phyloP scores from a whole-genome alignment of 495 filamentous ascomycete genomes.

The Evansstolkia leycettana region DNA sequence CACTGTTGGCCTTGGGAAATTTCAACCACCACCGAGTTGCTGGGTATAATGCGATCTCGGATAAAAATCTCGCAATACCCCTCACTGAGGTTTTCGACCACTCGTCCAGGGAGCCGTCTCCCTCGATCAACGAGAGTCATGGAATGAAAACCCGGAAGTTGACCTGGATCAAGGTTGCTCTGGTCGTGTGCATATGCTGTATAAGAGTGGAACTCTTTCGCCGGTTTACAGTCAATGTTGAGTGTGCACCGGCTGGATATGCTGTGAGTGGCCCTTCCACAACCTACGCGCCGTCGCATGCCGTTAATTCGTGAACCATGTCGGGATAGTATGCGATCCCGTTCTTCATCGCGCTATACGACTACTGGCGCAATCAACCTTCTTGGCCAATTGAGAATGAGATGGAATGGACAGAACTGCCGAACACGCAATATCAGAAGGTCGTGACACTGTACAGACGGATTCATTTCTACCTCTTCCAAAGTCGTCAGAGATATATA shows the following conservation, averaged over 20 bases:
- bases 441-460: constrained; percentile 13
- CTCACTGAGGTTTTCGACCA: constrained; percentile 13
- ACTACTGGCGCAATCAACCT: constrained; percentile 27
- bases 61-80: constrained; percentile 13
- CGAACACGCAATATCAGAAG: constrained; percentile 8
- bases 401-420: constrained; percentile 7
- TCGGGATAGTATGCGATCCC: constrained; percentile 23
- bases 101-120: constrained; percentile 5
- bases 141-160: not conserved
- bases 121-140: constrained; percentile 1
- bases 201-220: constrained; percentile 29
- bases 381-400: constrained; percentile 11
- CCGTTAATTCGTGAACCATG: not conserved
- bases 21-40: constrained; percentile 11
- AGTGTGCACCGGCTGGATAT: constrained; percentile 29
- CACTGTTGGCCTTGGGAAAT: constrained; percentile 21
- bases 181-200: constrained; percentile 18
- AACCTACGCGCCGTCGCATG: no score
- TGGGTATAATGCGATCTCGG: constrained; percentile 3
- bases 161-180: constrained; percentile 14
- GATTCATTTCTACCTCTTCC: constrained; percentile 14
- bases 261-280: constrained; percentile 17
- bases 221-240: constrained; percentile 19
- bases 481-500: constrained; percentile 19
- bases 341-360: constrained; percentile 30